Evolutionary conservation across 805 yeast species (phyloP), one percentile per base, ranked within the genome.

Genomic region (Ogataea philodendri): DNA sequence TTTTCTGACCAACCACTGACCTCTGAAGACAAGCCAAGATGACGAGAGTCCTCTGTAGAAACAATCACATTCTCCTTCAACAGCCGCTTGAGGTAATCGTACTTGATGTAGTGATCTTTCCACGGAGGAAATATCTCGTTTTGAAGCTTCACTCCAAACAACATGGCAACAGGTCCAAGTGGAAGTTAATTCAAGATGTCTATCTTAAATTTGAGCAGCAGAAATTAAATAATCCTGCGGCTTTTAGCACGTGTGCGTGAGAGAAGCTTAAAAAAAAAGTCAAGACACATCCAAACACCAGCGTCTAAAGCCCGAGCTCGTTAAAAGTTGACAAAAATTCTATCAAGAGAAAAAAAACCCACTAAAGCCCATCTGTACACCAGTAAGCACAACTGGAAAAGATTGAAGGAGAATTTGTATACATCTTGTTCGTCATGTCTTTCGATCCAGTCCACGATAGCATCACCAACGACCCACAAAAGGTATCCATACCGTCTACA

Each of bases 91-190:
- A 84, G 63, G 24, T 62, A 62, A 48, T 74, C 84, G 56, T 84
- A 84, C 54, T 75, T 66, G 41, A 84, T 70, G 55, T 84, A 84
- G 53, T 78, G 70, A 20, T 71, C 74, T 58, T 76, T 82, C 98
- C 98, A 90, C 2, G 97, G 95, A 29, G 78, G 78, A 62, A 84
- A 87, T 22, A 78, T 76, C 58, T 89, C 97, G 46, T 76, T 78
- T 35, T 81, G 81, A 37, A 90, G 69, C 55, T 84, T 86, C 32
- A 76, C 85, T 35, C 95, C 95, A 55, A 90, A 90, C 36, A 90
- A 64, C 97, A 93, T 88, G 22, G n/a, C n/a, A n/a, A n/a, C n/a
- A n/a, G n/a, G n/a, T n/a, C n/a, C n/a, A n/a, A n/a, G n/a, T n/a
- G n/a, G n/a, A n/a, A n/a, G 11, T 10, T 16, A n/a, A 15, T n/a